Evolutionary conservation across 1,139 yeast species (phyloP).

Genomic region (Taphrina pruni): DNA sequence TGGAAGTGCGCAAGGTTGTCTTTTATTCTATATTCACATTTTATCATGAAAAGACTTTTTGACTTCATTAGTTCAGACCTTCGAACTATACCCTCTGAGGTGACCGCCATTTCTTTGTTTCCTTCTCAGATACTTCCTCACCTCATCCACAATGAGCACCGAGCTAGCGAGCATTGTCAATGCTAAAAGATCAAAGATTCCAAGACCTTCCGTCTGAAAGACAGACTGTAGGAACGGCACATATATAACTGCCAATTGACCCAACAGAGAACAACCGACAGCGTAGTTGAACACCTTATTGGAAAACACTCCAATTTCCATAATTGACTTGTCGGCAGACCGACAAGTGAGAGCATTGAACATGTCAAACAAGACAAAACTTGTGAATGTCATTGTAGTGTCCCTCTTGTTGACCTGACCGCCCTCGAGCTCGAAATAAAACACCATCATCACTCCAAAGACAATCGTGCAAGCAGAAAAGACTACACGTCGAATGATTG

Average conservation of each 20-base stretch:
- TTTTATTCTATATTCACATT: background rate
- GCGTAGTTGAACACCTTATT: conserved; percentile 93
- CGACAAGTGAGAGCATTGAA: conserved; percentile 94
- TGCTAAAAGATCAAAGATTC: conserved; percentile 68
- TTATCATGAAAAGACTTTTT: background rate
- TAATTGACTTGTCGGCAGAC: conserved; percentile 78
- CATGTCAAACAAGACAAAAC: conserved; percentile 94
- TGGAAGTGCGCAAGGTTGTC: too few relatives aligned
- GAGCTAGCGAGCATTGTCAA: conserved; percentile 71
- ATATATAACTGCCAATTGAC: conserved; percentile 93
- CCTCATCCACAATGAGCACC: conserved; percentile 85
- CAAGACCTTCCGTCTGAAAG: conserved; percentile 91
- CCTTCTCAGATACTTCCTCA: conserved; percentile 59
- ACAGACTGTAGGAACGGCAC: conserved; percentile 87
- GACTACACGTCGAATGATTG: conserved; percentile 71
- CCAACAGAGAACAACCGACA: conserved; percentile 83
- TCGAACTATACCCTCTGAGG: conserved; percentile 14
- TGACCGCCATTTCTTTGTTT: conserved; percentile 8
- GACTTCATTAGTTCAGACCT: background rate
- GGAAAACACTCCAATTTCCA: conserved; percentile 72
- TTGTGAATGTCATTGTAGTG: conserved; percentile 96
- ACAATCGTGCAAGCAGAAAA: conserved; percentile 74
- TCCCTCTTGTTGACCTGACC: conserved; percentile 82
- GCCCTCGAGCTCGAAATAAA: conserved; percentile 83
- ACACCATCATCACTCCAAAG: conserved; percentile 82